A percentile compares a stretch with the other conserved stretches of the same genome.
These are phyloP conservation scores for Aspergillus unguis DNA, from an alignment of 2,329 filamentous ascomycete genomes.

Conservation along the genomic window DNA sequence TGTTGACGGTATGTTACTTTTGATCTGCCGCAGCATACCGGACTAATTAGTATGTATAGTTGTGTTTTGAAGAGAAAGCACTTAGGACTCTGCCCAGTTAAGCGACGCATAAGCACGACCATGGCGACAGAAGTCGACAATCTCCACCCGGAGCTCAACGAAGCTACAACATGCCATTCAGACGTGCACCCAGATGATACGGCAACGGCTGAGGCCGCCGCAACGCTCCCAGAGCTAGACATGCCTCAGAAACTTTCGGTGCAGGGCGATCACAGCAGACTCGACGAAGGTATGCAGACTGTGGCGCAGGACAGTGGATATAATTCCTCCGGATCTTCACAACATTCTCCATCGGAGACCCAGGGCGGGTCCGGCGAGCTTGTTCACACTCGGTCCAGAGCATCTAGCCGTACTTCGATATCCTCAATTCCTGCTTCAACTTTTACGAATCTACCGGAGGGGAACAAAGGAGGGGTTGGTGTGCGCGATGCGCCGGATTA, in stretches of 20 bases:
- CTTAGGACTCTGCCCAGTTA: too few relatives aligned
- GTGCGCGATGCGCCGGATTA: constrained; percentile 18
- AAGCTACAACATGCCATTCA: not conserved
- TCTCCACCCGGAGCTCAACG: not conserved
- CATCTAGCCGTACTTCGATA: constrained; percentile 41
- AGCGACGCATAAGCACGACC: too few relatives aligned
- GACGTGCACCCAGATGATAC: not conserved
- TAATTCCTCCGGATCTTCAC: constrained; percentile 34
- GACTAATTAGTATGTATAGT: not conserved
- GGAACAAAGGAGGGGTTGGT: constrained; percentile 20
- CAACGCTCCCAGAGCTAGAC: not conserved
- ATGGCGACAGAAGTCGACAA: too few relatives aligned
- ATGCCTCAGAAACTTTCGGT: constrained; percentile 1
- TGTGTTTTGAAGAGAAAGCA: not conserved
- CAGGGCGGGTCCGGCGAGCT: constrained; percentile 25
- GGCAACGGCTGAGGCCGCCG: not conserved
- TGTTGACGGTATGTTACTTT: not conserved
- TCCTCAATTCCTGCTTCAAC: constrained; percentile 42
- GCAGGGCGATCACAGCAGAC: constrained; percentile 11
- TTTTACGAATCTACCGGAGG: constrained; percentile 30
- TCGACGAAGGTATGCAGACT: constrained; percentile 20
- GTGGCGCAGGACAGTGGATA: constrained; percentile 29
- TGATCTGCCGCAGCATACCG: not conserved
- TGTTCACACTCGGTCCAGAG: constrained; percentile 24
- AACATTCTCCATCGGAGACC: constrained; percentile 27